phyloP scores from a whole-genome alignment of 2,329 filamentous ascomycete species.

The Fusarium irregulare region DNA sequence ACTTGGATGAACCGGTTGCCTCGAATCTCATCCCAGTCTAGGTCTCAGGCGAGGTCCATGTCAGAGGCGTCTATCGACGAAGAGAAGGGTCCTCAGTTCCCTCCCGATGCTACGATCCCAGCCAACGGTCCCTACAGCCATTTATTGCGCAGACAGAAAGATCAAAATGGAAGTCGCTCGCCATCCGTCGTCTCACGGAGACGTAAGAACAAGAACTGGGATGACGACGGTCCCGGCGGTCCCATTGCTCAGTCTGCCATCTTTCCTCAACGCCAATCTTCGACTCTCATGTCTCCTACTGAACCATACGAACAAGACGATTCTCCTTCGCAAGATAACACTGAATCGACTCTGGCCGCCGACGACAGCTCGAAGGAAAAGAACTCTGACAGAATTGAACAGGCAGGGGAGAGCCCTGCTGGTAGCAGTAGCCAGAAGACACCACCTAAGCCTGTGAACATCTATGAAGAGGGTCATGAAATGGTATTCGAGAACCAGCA shows the following conservation, averaged over 20 bases:
- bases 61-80: slow-evolving; percentile 80
- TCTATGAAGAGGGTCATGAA: slow-evolving; percentile 83
- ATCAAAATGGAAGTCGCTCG: slow-evolving; percentile 74
- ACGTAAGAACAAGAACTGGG: slow-evolving; percentile 74
- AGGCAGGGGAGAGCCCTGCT: slow-evolving; percentile 39
- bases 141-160: slow-evolving; percentile 85
- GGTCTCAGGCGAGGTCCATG: slow-evolving; percentile 86
- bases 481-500: slow-evolving; percentile 87
- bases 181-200: slow-evolving; percentile 71
- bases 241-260: slow-evolving; percentile 93
- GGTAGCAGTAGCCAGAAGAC: slow-evolving; percentile 37
- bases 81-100: slow-evolving; percentile 68
- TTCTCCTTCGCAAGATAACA: slow-evolving; percentile 47
- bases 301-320: slow-evolving; percentile 47
- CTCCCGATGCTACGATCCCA: slow-evolving; percentile 77
- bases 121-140: slow-evolving; percentile 64
- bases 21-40: slow-evolving; percentile 71
- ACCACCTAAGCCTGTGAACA: slow-evolving; percentile 62
- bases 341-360: slow-evolving; percentile 49
- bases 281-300: slow-evolving; percentile 37
- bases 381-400: slow-evolving; percentile 43
- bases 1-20: slow-evolving; percentile 96
- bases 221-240: slow-evolving; percentile 82
- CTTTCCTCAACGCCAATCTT: slow-evolving; percentile 67
- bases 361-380: slow-evolving; percentile 51